phyloP scores from a whole-genome alignment of 2,329 filamentous ascomycete genomes.

The Botrytis pseudocinerea region DNA sequence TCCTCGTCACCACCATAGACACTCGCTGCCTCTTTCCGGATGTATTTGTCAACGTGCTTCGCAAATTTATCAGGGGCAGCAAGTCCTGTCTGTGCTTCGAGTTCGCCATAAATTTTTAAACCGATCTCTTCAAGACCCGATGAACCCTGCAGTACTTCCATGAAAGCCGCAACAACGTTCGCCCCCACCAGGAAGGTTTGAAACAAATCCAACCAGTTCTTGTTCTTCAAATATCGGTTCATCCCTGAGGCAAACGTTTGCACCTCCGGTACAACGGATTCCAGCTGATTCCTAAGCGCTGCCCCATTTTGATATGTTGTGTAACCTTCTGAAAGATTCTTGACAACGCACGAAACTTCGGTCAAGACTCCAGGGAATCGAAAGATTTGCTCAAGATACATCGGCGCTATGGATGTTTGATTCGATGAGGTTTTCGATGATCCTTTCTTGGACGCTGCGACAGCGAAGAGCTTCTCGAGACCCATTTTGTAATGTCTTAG shows the following conservation, averaged over 20 bases:
- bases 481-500: conserved; percentile 5
- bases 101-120: conserved; percentile 22
- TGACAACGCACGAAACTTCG: conserved; percentile 21
- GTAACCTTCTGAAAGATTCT: conserved; percentile 24
- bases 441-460: conserved; percentile 12
- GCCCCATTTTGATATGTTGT: conserved; percentile 24
- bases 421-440: conserved; percentile 13
- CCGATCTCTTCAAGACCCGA: conserved; percentile 20
- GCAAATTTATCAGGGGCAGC: conserved; percentile 27
- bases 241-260: conserved; percentile 22
- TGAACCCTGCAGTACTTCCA: conserved; percentile 23
- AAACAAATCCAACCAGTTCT: conserved; percentile 20
- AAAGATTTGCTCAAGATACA: conserved; percentile 21
- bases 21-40: conserved; percentile 24
- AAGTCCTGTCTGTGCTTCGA: conserved; percentile 26
- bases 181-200: conserved; percentile 22
- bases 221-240: conserved; percentile 24
- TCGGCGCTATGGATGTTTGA: background rate
- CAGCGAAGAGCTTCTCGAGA: conserved; percentile 20
- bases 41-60: conserved; percentile 27
- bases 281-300: conserved; percentile 22
- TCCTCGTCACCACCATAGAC: conserved; percentile 29
- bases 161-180: conserved; percentile 23
- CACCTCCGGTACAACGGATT: conserved; percentile 21
- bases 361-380: conserved; percentile 18